Evolutionary conservation across 1,284 basidiomycete species (phyloP), one percentile per base, ranked within the genome.

Genomic region (Cryptococcus jaspeensis): DNA sequence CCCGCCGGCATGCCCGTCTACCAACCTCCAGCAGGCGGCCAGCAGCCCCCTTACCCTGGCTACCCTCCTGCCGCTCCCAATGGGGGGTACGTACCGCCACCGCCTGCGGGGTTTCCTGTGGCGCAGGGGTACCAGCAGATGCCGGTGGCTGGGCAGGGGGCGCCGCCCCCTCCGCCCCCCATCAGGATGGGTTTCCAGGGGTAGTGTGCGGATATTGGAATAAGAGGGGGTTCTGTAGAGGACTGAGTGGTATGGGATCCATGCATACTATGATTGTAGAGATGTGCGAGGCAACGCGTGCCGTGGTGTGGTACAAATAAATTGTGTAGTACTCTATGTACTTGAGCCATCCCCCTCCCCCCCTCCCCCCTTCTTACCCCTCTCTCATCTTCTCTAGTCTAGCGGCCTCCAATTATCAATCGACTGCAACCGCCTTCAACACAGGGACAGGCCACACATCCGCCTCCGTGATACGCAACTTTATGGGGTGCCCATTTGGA

Each of bases 1-100:
- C 81, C 83, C 25, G 47, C 63, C 53, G 80, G 80, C 36, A 59
- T 67, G 22, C 59, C 66, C 35, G 59, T 63, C n/a, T 64, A 63
- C 45, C 62, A 61, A 49, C 58, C 69, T 32, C 84, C 84, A 20
- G 55, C 54, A 22, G 78, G 78, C 56, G 12, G 40, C 56, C 25
- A 62, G 57, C 40, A 60, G 9, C 25, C 58, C 49, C 13, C 57
- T 54, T 62, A 64, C 38, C 60, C 51, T 28, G 58, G 48, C n/a
- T 61, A 65, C 52, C 50, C 59, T 9, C 32, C 41, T 18, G n/a
- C n/a, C 18, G 39, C 53, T 32, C 42, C 40, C 16, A 54, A 55
- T 36, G 59, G 28, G 5, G 28, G 56, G 1, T 58, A 61, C 41
- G 53, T 44, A 8, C 61, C 60, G 25, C 56, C 60, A 22, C 61